phyloP scores from a whole-genome alignment of 345 rosid species.

The Chamaenerion angustifolium region DNA sequence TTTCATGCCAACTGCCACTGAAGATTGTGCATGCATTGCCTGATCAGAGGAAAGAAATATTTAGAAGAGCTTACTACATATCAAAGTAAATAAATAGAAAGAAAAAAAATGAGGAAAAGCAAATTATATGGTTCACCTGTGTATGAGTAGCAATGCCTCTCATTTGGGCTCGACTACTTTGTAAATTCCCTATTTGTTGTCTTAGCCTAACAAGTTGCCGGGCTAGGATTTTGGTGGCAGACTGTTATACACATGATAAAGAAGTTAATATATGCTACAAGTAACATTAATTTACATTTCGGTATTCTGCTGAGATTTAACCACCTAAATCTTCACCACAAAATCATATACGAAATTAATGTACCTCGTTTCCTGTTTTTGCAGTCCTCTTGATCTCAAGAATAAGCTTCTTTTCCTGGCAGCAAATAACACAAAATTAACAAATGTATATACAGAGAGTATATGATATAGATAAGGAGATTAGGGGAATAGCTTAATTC shows the following conservation, averaged over 20 bases:
- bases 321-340: neutral
- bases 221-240: conserved; percentile 77
- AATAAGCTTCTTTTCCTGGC: conserved; percentile 87
- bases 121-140: conserved; percentile 31
- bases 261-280: neutral
- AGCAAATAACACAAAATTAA: conserved; percentile 11
- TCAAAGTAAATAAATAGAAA: neutral
- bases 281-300: neutral
- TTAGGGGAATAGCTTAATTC: neutral
- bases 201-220: conserved; percentile 77
- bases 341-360: neutral
- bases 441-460: neutral
- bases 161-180: conserved; percentile 96
- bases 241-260: conserved; percentile 26
- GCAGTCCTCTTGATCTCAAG: conserved; percentile 90
- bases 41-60: conserved; percentile 16
- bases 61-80: conserved; percentile 4
- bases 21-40: conserved; percentile 94
- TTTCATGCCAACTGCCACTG: conserved; percentile 83
- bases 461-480: neutral
- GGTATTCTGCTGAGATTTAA: neutral
- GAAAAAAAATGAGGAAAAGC: neutral
- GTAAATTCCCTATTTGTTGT: conserved; percentile 81
- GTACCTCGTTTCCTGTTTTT: conserved; percentile 87
- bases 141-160: conserved; percentile 98